These are phyloP conservation scores for Irpex lacteus DNA, from an alignment of 1,284 basidiomycete genomes.

Conservation along the genomic window DNA sequence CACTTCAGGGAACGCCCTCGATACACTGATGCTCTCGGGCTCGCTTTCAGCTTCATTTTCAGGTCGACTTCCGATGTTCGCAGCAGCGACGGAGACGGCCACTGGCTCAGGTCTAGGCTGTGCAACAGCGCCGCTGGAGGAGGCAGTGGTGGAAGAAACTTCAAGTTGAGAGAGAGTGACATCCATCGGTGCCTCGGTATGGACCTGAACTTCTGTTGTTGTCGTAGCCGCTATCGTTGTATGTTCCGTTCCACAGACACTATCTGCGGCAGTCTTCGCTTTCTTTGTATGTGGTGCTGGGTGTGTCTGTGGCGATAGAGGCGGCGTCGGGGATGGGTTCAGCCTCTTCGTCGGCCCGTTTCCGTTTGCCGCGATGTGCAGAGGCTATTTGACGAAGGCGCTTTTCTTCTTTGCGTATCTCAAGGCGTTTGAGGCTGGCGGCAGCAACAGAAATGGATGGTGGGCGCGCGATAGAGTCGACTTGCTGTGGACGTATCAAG, in stretches of 20 bases:
- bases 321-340: not conserved
- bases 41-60: conserved; percentile 16
- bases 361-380: conserved; percentile 30
- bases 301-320: not conserved
- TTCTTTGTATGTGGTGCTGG: not conserved
- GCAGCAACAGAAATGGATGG: conserved; percentile 55
- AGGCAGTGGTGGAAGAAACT: not conserved
- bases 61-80: not conserved
- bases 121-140: not conserved
- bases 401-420: conserved; percentile 76
- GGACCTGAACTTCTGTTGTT: not conserved
- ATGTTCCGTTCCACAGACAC: conserved; percentile 1
- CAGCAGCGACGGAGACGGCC: no score
- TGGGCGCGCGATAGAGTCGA: conserved; percentile 53
- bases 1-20: conserved; percentile 76
- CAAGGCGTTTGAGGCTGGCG: conserved; percentile 67
- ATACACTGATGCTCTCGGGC: conserved; percentile 46
- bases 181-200: not conserved
- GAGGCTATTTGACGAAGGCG: conserved; percentile 77
- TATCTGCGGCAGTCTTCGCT: not conserved
- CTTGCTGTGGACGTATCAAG: conserved; percentile 83
- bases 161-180: not conserved
- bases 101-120: not conserved
- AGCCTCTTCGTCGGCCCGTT: conserved; percentile 16
- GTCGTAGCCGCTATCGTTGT: not conserved